phyloP scores from a whole-genome alignment of 306 rosid species.

The Quercus variabilis region DNA sequence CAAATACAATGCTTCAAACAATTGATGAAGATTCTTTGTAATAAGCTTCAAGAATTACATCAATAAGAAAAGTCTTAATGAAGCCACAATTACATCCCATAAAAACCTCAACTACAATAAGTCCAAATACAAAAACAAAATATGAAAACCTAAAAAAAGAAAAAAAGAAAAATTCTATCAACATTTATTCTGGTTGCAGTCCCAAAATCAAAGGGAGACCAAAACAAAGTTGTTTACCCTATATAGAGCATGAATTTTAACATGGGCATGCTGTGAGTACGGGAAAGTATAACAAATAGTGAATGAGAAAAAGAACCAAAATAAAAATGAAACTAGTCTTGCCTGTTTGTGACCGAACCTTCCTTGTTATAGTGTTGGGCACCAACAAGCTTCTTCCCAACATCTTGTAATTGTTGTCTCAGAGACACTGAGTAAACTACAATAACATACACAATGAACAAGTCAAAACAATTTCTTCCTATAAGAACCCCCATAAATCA shows the following conservation, averaged over 20 bases:
- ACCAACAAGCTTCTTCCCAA: constrained; percentile 1
- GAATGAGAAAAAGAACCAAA: neutral
- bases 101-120: too few relatives aligned
- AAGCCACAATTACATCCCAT: too few relatives aligned
- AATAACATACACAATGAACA: neutral
- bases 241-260: neutral
- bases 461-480: neutral
- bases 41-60: too few relatives aligned
- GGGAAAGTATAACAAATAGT: neutral
- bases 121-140: too few relatives aligned
- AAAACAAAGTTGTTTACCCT: neutral
- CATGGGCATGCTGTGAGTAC: neutral
- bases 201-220: neutral
- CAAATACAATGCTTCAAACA: too few relatives aligned
- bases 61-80: too few relatives aligned
- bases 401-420: constrained; percentile 9
- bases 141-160: neutral
- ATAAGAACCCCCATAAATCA: neutral
- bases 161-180: neutral
- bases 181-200: too few relatives aligned
- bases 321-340: neutral
- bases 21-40: too few relatives aligned
- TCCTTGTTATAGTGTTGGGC: constrained; percentile 6
- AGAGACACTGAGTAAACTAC: neutral
- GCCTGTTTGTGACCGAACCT: constrained; percentile 4